Base-by-base conservation (phyloP, 805 yeast genomes). In the Myxozyma monticola region DNA sequence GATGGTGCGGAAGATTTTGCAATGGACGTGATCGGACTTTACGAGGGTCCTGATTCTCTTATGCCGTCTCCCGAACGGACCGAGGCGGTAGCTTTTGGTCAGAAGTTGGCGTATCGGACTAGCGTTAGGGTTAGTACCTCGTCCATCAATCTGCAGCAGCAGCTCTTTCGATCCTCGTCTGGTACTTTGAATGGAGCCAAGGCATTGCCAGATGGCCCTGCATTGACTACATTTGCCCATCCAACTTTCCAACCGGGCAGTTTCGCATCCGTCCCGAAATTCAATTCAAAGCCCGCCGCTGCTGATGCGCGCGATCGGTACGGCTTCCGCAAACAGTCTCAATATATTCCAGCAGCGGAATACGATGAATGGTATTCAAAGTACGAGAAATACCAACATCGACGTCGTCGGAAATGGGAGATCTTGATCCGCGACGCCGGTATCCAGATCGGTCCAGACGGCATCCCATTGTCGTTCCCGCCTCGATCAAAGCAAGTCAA, bases 391-490 rank as follows among this genome's bases (percentile, higher is more conserved):
- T 85, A 85, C 65, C 70, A 82, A 50, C 67, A 73, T 4, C 73
- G 84, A 37, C 74, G 96, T 20, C 83, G 85, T 68, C 73, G 72
- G 53, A 89, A 89, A 67, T 91, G 99, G 99, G 76, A 69, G 21
- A 57, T 69, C 1, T 68, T 88, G 25, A 73, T 91, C 76, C 76
- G 73, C 46, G 83, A 79, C 58, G 78, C 78, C 62, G 96, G 96
- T 0, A 69, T 90, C 3, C 61, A 58, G 14, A 65, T 73, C 5
- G 58, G 68, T 9, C 65, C 70, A 4, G 68, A 73, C 39, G 80
- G 75, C 29, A 55, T 49, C 7, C 93, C 95, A 0, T 69, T 73
- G 0, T 67, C 88, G 56, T 88, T 84, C 59, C 96, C 96, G 0
- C 80, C 91, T 1, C 78, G 77, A 53, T 84, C 89, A 2, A 90